A percentile compares a stretch with the other conserved stretches of the same genome.
These are phyloP conservation scores for Lasiodiplodia gonubiensis DNA, from an alignment of 2,329 filamentous ascomycete species.

Conservation along the genomic window DNA sequence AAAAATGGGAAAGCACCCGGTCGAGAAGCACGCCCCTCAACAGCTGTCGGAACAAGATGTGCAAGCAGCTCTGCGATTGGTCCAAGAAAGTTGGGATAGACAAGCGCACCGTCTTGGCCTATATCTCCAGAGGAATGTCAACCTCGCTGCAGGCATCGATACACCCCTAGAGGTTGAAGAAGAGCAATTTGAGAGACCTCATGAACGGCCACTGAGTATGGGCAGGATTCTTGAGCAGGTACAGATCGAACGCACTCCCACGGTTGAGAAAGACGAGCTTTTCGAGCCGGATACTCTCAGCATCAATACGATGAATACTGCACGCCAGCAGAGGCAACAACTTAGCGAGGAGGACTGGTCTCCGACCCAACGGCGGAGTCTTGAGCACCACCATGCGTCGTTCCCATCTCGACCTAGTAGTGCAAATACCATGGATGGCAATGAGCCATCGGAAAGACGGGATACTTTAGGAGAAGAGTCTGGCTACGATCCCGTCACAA, in stretches of 20 bases:
- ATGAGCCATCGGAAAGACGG: neutral
- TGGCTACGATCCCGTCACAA: slow-evolving; percentile 3
- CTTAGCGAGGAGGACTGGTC: neutral
- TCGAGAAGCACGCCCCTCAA: slow-evolving; percentile 36
- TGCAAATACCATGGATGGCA: neutral
- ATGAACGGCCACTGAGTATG: slow-evolving; percentile 46
- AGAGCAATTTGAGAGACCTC: slow-evolving; percentile 53
- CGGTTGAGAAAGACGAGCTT: slow-evolving; percentile 18
- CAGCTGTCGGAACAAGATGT: slow-evolving; percentile 56
- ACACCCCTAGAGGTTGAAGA: slow-evolving; percentile 53
- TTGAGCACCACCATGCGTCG: neutral
- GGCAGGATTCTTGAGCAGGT: slow-evolving; percentile 52
- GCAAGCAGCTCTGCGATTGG: slow-evolving; percentile 53
- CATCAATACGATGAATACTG: slow-evolving; percentile 18
- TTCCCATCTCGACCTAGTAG: neutral
- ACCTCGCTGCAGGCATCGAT: slow-evolving; percentile 51
- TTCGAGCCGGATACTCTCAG: slow-evolving; percentile 9
- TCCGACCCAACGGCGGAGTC: neutral
- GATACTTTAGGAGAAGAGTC: slow-evolving; percentile 1
- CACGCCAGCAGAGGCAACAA: slow-evolving; percentile 1
- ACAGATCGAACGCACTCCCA: slow-evolving; percentile 49
- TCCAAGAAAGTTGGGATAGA: slow-evolving; percentile 57
- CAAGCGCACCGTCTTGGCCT: slow-evolving; percentile 55
- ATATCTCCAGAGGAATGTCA: slow-evolving; percentile 55
- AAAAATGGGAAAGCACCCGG: slow-evolving; percentile 38